phyloP scores from a whole-genome alignment of 176 grass and related monocot species.

The Cocos nucifera region DNA sequence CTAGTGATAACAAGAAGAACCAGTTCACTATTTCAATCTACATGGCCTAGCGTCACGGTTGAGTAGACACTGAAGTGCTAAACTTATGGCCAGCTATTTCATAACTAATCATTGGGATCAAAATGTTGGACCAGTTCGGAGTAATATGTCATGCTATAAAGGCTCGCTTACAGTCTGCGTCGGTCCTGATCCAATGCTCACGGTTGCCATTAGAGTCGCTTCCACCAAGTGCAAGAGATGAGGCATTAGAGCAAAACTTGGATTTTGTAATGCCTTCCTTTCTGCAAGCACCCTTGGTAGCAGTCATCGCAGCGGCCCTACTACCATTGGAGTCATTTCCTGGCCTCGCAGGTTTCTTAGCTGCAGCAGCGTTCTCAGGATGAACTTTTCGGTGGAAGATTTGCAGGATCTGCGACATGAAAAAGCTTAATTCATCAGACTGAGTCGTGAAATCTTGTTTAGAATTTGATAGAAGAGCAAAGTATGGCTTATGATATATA shows the following conservation, averaged over 20 bases:
- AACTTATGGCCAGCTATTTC: no score
- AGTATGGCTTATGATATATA: no score
- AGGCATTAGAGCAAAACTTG: conserved; percentile 47
- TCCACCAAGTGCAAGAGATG: conserved; percentile 20
- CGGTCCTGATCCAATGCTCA: conserved; percentile 93
- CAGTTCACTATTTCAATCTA: no score
- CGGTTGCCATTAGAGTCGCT: conserved; percentile 33
- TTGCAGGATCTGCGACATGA: conserved; percentile 81
- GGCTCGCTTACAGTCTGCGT: conserved; percentile 79
- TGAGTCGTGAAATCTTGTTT: no score
- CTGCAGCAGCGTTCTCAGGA: conserved; percentile 43
- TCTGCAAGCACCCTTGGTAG: conserved; percentile 18
- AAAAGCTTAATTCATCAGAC: not conserved
- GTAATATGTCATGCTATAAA: not conserved
- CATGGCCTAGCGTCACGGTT: no score
- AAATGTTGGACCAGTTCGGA: no score
- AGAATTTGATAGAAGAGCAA: no score
- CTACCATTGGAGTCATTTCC: not conserved
- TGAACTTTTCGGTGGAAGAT: conserved; percentile 96
- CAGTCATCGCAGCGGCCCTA: not conserved
- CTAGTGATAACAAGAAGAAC: no score
- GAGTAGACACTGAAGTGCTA: no score
- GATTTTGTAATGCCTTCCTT: conserved; percentile 34
- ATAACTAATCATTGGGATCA: no score
- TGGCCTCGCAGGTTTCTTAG: conserved; percentile 26